Percentiles rank a stretch among this genome's conserved stretches.
Conservation (phyloP, 2,329 filamentous ascomycete species). For the Lecanicillium sp. region DNA sequence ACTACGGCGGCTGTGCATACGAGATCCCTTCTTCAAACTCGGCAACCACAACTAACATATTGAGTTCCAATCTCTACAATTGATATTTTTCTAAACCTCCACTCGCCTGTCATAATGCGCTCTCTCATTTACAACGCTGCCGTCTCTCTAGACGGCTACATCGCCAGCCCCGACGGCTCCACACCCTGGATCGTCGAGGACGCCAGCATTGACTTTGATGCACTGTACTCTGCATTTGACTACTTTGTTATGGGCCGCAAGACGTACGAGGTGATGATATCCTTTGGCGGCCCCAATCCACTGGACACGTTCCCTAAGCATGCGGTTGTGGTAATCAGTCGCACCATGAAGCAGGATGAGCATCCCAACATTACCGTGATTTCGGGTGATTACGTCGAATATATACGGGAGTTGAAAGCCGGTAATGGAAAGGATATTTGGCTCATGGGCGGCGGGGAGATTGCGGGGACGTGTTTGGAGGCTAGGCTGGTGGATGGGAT, state of each 20-base stretch:
- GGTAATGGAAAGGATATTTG: conserved; percentile 21
- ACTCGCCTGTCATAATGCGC: too few relatives aligned
- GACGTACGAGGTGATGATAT: conserved; percentile 23
- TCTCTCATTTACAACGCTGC: conserved; percentile 25
- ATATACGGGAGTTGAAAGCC: conserved; percentile 15
- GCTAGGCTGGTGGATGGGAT: conserved; percentile 20
- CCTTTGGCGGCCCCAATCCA: conserved; percentile 13
- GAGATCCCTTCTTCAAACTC: too few relatives aligned
- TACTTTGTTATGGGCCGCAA: conserved; percentile 28
- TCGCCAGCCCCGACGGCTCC: conserved; percentile 21
- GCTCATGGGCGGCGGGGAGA: conserved; percentile 26
- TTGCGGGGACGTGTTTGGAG: conserved; percentile 20
- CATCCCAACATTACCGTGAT: conserved; percentile 19
- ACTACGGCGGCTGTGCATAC: too few relatives aligned
- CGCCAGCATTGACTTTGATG: conserved; percentile 21
- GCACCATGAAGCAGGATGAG: conserved; percentile 11
- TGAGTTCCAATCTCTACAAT: too few relatives aligned
- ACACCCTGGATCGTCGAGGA: conserved; percentile 24
- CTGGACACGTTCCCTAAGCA: conserved; percentile 13
- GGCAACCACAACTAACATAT: too few relatives aligned
- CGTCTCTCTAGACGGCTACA: conserved; percentile 26
- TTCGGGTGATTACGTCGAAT: conserved; percentile 10
- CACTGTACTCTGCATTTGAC: conserved; percentile 22
- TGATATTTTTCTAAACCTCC: too few relatives aligned
- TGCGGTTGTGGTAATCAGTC: conserved; percentile 22